Base-by-base conservation (phyloP, 2,329 filamentous ascomycete species). In the Botryotinia convoluta region DNA sequence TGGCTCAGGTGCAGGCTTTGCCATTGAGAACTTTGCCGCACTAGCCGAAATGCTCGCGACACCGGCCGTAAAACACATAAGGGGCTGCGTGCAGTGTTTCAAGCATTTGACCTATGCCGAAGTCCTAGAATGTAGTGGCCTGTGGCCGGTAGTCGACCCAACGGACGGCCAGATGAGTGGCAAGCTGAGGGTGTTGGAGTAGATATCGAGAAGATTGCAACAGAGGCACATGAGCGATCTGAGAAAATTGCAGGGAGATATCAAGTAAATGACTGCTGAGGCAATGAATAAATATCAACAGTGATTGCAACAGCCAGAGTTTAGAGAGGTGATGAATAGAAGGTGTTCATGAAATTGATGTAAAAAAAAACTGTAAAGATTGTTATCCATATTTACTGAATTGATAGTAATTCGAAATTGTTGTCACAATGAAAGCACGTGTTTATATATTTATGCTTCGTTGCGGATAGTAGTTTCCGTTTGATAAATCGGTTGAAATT, bases 1-100 rank as follows among this genome's bases (percentile, higher is more conserved):
- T 29, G 89, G 88, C 0, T 85, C 88, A 1, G 89, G 89, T 2
- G 85, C 87, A 0, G 87, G 87, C 1, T 84, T 89, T 76, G 87
- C 85, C 1, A 85, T 90, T 73, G 86, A 89, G 74, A 87, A 89
- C 73, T 81, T 80, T 87, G 80, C 80, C 20, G 80, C 84, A 8
- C 77, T 84, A 1, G 81, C 83, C 0, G 81, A 83, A 1, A 76
- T 89, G 0, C 79, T 90, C 0, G 83, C 81, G 0, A 81, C 84
- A 37, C 89, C 57, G 80, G 29, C 35, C 80, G n/a, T 84, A 2
- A 72, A 0, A 78, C 71, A 0, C 72, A 76, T 0, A 72, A 76
- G 0, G 81, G 84, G 10, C 74, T 86, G 0, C 78, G 82, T 7
- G 81, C 80, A 0, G 87, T 81, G 0, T 87, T 89, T 35, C 79